A percentile compares a stretch with the other conserved stretches of the same genome.
These are phyloP conservation scores for Apocynum venetum DNA, from an alignment of 257 asterid genomes.

Conservation along the genomic window DNA sequence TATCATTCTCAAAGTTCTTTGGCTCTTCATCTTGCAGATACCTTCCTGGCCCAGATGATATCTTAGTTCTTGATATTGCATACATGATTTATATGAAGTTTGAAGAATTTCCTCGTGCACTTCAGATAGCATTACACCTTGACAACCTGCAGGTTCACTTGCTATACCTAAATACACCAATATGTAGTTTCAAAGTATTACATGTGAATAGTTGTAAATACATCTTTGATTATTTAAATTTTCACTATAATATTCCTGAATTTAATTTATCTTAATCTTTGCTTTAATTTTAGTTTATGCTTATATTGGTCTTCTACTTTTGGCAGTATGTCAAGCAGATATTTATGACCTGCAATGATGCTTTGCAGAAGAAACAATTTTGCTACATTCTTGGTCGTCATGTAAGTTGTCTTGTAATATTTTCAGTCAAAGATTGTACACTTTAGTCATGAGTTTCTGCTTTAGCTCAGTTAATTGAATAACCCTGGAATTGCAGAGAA, in stretches of 20 bases:
- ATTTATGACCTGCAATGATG: constrained; percentile 54
- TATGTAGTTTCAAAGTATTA: neutral
- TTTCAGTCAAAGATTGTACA: neutral
- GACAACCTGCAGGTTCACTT: constrained; percentile 70
- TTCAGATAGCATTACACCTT: constrained; percentile 71
- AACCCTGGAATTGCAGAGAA: neutral
- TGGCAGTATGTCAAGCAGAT: constrained; percentile 79
- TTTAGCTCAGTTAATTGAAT: neutral
- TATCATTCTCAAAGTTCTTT: constrained; percentile 1
- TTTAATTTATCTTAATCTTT: neutral
- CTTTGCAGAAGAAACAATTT: constrained; percentile 61
- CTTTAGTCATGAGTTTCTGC: neutral
- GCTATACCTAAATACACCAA: neutral
- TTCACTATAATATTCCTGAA: neutral
- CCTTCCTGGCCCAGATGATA: constrained; percentile 93
- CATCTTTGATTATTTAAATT: neutral
- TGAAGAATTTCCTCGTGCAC: constrained; percentile 76
- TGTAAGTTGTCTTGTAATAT: constrained; percentile 30
- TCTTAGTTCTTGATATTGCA: constrained; percentile 71
- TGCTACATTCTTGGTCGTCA: constrained; percentile 90
- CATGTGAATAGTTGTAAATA: neutral
- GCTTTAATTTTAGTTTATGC: neutral
- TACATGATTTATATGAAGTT: constrained; percentile 71
- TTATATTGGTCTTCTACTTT: constrained; percentile 1
- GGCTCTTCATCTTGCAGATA: constrained; percentile 41